phyloP scores from a whole-genome alignment of 176 grass and related monocot genomes.

The Paspalum vaginatum region DNA sequence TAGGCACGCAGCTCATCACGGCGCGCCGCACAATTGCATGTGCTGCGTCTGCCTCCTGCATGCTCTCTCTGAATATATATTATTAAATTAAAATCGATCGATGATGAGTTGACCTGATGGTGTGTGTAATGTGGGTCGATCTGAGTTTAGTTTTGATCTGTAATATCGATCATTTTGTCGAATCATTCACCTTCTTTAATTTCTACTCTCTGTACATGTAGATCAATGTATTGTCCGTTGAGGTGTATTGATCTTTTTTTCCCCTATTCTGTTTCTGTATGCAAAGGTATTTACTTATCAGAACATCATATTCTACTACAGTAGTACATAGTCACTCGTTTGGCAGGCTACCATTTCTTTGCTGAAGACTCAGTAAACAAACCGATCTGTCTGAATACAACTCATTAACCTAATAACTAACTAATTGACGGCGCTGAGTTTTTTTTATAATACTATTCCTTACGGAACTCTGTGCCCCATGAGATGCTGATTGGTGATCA shows the following conservation, averaged over 20 bases:
- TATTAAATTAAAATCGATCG: neutral
- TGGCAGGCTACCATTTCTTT: too few relatives aligned
- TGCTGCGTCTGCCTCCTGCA: neutral
- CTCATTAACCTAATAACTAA: neutral
- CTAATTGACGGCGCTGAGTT: neutral
- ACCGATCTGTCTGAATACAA: neutral
- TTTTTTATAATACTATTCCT: too few relatives aligned
- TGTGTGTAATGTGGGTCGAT: slow-evolving; percentile 26
- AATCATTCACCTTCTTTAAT: slow-evolving; percentile 1
- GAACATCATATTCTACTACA: too few relatives aligned
- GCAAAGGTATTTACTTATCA: neutral
- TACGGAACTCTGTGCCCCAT: neutral
- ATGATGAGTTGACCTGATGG: slow-evolving; percentile 22
- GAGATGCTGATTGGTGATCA: slow-evolving; percentile 5
- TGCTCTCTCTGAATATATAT: neutral
- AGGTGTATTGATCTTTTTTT: too few relatives aligned
- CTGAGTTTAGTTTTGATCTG: slow-evolving; percentile 35
- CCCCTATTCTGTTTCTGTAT: too few relatives aligned
- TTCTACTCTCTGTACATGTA: slow-evolving; percentile 14
- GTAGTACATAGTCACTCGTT: too few relatives aligned
- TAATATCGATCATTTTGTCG: neutral
- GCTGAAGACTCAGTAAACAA: too few relatives aligned
- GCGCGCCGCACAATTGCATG: neutral
- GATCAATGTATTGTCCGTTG: neutral
- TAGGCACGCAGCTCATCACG: neutral